Conservation (phyloP, 257 asterid genomes). For the Schizonepeta tenuifolia region DNA sequence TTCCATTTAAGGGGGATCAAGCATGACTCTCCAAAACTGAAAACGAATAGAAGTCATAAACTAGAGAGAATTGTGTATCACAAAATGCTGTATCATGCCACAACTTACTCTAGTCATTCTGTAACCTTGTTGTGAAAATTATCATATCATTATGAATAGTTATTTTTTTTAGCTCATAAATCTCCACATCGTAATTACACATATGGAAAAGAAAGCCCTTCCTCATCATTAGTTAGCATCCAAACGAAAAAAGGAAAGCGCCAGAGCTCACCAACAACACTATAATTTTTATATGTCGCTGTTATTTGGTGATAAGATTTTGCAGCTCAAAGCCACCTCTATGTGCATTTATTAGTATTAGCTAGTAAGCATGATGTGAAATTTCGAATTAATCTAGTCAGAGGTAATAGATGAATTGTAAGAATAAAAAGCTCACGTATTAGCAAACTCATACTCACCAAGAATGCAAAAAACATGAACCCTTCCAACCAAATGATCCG, state of each 20-base stretch:
- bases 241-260: not conserved
- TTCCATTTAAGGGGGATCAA: too few relatives aligned
- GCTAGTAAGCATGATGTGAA: not conserved
- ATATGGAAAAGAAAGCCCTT: too few relatives aligned
- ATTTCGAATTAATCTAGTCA: not conserved
- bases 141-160: not conserved
- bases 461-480: conserved; percentile 34
- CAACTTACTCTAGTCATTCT: too few relatives aligned
- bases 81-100: too few relatives aligned
- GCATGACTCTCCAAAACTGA: too few relatives aligned
- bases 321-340: not conserved
- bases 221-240: not conserved
- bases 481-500: conserved; percentile 29
- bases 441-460: conserved; percentile 45
- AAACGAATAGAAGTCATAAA: too few relatives aligned
- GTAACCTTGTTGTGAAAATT: not conserved
- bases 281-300: not conserved
- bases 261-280: not conserved
- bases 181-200: not conserved
- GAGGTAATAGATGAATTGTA: conserved; percentile 15
- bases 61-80: too few relatives aligned
- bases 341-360: not conserved
- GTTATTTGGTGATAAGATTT: not conserved
- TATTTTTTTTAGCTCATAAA: not conserved
- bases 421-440: not conserved